Conservation (phyloP, 1,284 basidiomycete genomes). For the Microbotryum lychnidis-dioicae region DNA sequence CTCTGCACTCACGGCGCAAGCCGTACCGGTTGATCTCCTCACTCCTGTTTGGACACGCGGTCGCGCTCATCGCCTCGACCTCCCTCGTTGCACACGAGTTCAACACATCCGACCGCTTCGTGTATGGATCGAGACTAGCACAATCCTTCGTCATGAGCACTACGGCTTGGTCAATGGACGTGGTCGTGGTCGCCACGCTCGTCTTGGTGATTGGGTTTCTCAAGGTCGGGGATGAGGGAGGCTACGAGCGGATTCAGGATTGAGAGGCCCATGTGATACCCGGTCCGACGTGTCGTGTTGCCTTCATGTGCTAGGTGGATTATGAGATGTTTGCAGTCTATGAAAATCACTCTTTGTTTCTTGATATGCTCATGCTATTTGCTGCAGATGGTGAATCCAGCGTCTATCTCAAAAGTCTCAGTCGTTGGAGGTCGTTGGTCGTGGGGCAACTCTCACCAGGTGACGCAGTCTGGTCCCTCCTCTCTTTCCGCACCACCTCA, state of each 20-base stretch:
- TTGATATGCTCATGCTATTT: too few relatives aligned
- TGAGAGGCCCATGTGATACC: background rate
- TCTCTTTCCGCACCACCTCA: too few relatives aligned
- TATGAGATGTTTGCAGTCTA: too few relatives aligned
- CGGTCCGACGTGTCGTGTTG: too few relatives aligned
- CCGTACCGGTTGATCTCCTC: background rate
- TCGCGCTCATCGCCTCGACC: background rate
- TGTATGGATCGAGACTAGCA: background rate
- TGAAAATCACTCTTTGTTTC: too few relatives aligned
- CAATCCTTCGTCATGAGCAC: conserved; percentile 3
- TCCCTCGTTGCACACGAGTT: conserved; percentile 3
- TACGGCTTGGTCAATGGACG: background rate
- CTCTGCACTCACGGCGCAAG: too few relatives aligned
- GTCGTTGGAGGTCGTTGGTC: too few relatives aligned
- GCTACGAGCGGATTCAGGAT: conserved; percentile 6
- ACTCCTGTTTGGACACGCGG: background rate
- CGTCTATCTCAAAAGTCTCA: too few relatives aligned
- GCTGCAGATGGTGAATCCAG: too few relatives aligned
- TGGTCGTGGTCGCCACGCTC: background rate
- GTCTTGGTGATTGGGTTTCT: background rate
- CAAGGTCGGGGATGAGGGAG: background rate
- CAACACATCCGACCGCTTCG: background rate
- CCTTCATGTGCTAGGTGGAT: too few relatives aligned
- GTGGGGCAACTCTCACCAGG: too few relatives aligned
- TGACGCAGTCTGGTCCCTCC: too few relatives aligned